phyloP scores from a whole-genome alignment of 768 basidiomycete genomes.

The Russula lepida region DNA sequence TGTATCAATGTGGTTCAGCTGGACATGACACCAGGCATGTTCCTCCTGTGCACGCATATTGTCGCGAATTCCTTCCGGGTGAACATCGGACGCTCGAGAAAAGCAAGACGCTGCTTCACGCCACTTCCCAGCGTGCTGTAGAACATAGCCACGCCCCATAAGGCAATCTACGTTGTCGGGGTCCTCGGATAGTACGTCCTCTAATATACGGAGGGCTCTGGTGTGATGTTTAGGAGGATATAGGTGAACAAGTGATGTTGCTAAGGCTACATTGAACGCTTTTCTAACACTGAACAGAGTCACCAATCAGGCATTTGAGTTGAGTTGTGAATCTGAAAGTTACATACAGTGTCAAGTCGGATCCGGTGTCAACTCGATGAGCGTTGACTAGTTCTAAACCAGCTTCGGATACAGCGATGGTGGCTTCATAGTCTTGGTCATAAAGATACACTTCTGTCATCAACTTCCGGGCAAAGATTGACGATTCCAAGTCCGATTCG shows the following conservation, averaged over 20 bases:
- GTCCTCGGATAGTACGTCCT: constrained; percentile 56
- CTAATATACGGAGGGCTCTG: constrained; percentile 65
- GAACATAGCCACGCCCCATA: constrained; percentile 67
- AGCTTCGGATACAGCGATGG: constrained; percentile 61
- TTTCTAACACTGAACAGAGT: constrained; percentile 44
- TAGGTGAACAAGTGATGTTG: constrained; percentile 71
- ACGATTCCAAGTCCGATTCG: constrained; percentile 28
- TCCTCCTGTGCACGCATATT: constrained; percentile 71
- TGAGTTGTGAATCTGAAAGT: neutral
- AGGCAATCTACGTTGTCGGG: constrained; percentile 57
- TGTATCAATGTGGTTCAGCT: constrained; percentile 38
- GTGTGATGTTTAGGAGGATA: constrained; percentile 86
- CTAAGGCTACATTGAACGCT: constrained; percentile 63
- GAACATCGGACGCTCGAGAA: constrained; percentile 41
- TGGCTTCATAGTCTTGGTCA: constrained; percentile 67
- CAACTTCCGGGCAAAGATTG: constrained; percentile 60
- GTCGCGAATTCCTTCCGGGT: constrained; percentile 38
- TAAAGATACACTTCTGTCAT: constrained; percentile 54
- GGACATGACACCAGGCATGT: constrained; percentile 73
- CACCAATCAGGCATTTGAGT: neutral
- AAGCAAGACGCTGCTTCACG: constrained; percentile 57
- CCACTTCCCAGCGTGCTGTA: constrained; percentile 60
- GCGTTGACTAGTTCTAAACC: constrained; percentile 51
- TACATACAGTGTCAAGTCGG: constrained; percentile 41
- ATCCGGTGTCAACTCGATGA: constrained; percentile 51